Base-by-base conservation (phyloP, 345 rosid genomes). In the Gossypium turneri region DNA sequence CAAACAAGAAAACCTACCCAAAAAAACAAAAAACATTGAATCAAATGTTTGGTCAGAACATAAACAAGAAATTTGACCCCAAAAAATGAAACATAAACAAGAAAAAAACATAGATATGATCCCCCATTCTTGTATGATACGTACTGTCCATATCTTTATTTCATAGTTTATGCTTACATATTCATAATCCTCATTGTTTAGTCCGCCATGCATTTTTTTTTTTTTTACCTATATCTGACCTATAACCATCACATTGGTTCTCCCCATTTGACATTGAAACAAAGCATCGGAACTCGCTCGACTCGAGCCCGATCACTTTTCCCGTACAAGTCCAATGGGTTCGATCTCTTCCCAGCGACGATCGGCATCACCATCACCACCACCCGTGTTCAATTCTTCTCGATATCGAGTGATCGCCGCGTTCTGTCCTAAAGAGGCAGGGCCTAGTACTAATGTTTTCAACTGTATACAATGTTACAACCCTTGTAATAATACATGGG, bases 391-490 rank as follows among this genome's bases (percentile, higher is more conserved):
- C 48, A 60, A 72, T 24, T 72, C 51, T 0, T 71, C 83, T 6
- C 15, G 25, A 0, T 48, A 80, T 29, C 65, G 67, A 1, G 77
- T 88, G 10, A 73, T 78, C 15, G 84, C 76, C 13, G 81, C 84
- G 2, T 85, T 88, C 68, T 84, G 87, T 67, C 73, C 45, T 0
- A 78, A 68, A 12, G 84, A 82, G 20, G 77, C 73, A 4, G 34
- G 66, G 6, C 51, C 74, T 9, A 60, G 73, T 22, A 29, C 69
- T 8, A 41, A 66, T 12, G 0, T 63, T 27, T 67, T 84, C 9
- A 85, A 86, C 47, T 82, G 86, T 86, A 81, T 90, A 10, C 89
- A 84, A 7, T 55, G 84, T 53, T 88, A 81, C 65, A 51, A 84
- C 25, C 90, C 88, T 0, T 65, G 76, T 2, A 34, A 29, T 75